Evolutionary conservation across 805 yeast species (phyloP).

Genomic region (Alloascoidea hylecoeti): DNA sequence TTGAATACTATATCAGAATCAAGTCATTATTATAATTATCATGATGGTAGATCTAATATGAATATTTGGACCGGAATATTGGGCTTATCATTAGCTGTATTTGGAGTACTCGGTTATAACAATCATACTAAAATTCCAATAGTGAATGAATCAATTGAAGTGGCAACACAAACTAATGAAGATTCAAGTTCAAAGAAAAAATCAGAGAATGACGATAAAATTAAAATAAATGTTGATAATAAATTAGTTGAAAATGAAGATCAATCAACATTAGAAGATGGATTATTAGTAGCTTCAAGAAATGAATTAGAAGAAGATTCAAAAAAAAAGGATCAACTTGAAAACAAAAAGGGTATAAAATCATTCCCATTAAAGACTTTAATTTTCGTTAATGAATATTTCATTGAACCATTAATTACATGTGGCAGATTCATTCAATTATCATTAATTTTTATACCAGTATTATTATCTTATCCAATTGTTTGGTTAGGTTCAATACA

Average conservation of each 20-base stretch:
- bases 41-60: no score
- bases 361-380: not conserved
- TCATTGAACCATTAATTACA: conserved; percentile 60
- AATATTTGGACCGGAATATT: no score
- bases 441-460: conserved; percentile 53
- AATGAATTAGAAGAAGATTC: not conserved
- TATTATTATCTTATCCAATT: conserved; percentile 51
- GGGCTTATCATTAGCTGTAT: no score
- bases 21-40: no score
- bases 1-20: no score
- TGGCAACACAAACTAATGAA: no score
- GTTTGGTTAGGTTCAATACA: conserved; percentile 29
- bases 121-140: no score
- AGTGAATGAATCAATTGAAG: no score
- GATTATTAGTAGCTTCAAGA: not conserved
- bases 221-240: not conserved
- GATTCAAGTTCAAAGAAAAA: no score
- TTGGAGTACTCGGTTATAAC: no score
- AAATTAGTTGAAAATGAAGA: not conserved
- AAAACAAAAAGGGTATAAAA: not conserved
- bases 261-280: not conserved
- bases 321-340: not conserved
- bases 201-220: not conserved
- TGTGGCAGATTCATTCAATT: conserved; percentile 57
- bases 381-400: conserved; percentile 17